Percentiles rank a stretch among this genome's conserved stretches.
These are phyloP conservation scores for Mycena metata DNA, from an alignment of 768 basidiomycete species.

Conservation along the genomic window DNA sequence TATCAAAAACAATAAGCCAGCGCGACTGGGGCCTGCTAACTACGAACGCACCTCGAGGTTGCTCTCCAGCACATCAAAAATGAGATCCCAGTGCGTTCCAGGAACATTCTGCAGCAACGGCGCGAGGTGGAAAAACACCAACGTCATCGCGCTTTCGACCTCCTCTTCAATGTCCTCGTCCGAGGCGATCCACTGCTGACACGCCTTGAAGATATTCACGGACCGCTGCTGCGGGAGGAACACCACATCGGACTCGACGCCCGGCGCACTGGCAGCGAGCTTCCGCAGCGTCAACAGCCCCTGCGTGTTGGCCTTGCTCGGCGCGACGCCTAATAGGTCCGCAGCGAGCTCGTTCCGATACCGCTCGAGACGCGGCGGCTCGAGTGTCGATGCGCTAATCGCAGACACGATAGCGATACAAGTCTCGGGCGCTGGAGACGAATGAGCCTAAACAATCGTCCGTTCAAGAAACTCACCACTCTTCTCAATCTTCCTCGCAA, in stretches of 20 bases:
- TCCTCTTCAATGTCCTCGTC: slow-evolving; percentile 80
- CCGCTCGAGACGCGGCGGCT: slow-evolving; percentile 79
- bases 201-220: slow-evolving; percentile 87
- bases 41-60: slow-evolving; percentile 80
- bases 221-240: slow-evolving; percentile 90
- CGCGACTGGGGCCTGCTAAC: background rate
- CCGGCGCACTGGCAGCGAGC: slow-evolving; percentile 81
- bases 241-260: slow-evolving; percentile 80
- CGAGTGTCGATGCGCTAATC: slow-evolving; percentile 72
- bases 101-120: slow-evolving; percentile 90
- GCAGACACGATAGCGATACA: slow-evolving; percentile 76
- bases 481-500: slow-evolving; percentile 76
- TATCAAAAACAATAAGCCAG: slow-evolving; percentile 42
- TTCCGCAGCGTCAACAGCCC: slow-evolving; percentile 79
- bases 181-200: slow-evolving; percentile 83
- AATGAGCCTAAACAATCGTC: background rate
- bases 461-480: slow-evolving; percentile 59
- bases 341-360: slow-evolving; percentile 94
- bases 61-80: slow-evolving; percentile 90
- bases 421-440: slow-evolving; percentile 73
- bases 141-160: slow-evolving; percentile 82
- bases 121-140: slow-evolving; percentile 80
- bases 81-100: slow-evolving; percentile 93
- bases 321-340: slow-evolving; percentile 75
- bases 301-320: slow-evolving; percentile 72